Percentiles rank a stretch among this genome's conserved stretches.
These are phyloP conservation scores for Mycena rebaudengoi DNA, from an alignment of 768 basidiomycete species.

Conservation along the genomic window DNA sequence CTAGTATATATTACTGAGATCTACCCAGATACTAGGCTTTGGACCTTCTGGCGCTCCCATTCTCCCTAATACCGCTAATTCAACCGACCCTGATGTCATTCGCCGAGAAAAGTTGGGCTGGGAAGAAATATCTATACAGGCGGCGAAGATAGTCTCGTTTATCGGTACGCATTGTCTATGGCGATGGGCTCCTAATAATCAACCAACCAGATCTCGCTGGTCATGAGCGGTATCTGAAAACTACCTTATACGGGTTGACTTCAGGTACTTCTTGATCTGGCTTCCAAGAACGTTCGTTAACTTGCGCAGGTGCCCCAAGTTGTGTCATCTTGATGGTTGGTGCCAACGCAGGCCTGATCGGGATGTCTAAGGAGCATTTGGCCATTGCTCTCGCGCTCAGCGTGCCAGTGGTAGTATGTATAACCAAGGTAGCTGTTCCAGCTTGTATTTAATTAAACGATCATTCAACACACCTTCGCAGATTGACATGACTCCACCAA, in stretches of 20 bases:
- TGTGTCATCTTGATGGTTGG: constrained; percentile 95
- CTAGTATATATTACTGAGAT: neutral
- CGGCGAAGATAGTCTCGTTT: constrained; percentile 94
- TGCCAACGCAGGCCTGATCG: constrained; percentile 90
- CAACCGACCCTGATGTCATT: constrained; percentile 67
- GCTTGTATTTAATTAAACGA: too few species aligned
- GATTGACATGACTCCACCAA: constrained; percentile 98
- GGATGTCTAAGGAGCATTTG: constrained; percentile 96
- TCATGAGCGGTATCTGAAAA: constrained; percentile 92
- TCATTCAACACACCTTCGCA: constrained; percentile 39
- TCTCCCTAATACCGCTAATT: constrained; percentile 68
- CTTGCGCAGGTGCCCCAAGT: constrained; percentile 70
- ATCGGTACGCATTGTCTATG: constrained; percentile 60
- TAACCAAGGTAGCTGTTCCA: constrained; percentile 87
- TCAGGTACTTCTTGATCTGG: constrained; percentile 53
- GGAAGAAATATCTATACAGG: constrained; percentile 92
- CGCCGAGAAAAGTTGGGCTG: constrained; percentile 91
- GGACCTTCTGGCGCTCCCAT: constrained; percentile 79
- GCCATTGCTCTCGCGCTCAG: constrained; percentile 93
- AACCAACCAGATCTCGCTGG: constrained; percentile 82
- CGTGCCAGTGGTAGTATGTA: constrained; percentile 92
- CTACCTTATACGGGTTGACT: constrained; percentile 93
- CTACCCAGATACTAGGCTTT: constrained; percentile 84
- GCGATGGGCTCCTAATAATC: neutral
- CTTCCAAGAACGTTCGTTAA: neutral